phyloP scores from a whole-genome alignment of 129 eudicot genomes.

The Helianthus annuus region DNA sequence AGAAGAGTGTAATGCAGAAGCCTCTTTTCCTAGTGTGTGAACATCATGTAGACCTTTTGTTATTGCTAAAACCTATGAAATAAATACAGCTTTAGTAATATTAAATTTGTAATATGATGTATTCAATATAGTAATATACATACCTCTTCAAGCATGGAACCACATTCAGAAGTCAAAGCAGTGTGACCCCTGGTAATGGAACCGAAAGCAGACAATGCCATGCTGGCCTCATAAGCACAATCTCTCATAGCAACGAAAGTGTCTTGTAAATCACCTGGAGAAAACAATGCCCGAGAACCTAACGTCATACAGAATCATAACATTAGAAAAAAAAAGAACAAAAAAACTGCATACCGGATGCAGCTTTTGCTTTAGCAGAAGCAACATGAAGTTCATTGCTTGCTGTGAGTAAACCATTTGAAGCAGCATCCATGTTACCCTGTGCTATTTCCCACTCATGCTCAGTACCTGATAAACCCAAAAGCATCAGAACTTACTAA shows the following conservation, averaged over 20 bases:
- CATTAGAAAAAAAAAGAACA: background rate
- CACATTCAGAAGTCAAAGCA: conserved; percentile 96
- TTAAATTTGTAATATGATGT: conserved; percentile 4
- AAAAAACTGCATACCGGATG: conserved; percentile 56
- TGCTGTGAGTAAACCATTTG: conserved; percentile 68
- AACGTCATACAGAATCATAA: conserved; percentile 15
- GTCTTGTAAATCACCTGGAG: conserved; percentile 77
- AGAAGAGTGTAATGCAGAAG: conserved; percentile 75
- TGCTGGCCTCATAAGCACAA: conserved; percentile 83
- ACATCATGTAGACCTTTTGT: conserved; percentile 86
- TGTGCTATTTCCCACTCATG: conserved; percentile 90
- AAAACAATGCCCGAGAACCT: conserved; percentile 22
- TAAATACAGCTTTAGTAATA: conserved; percentile 13
- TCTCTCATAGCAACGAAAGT: conserved; percentile 93
- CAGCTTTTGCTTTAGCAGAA: conserved; percentile 79
- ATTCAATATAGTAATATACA: conserved; percentile 21
- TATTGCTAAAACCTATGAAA: conserved; percentile 82
- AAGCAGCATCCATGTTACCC: conserved; percentile 86
- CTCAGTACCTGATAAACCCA: conserved; percentile 67
- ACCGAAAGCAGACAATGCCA: conserved; percentile 73
- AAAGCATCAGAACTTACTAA: conserved; percentile 18
- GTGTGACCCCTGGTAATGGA: conserved; percentile 77
- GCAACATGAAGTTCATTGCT: conserved; percentile 75
- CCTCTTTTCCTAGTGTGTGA: conserved; percentile 93
- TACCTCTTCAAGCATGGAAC: conserved; percentile 99